Conservation (phyloP, 2,329 filamentous ascomycete species). For the Ceratocystis huliohia region DNA sequence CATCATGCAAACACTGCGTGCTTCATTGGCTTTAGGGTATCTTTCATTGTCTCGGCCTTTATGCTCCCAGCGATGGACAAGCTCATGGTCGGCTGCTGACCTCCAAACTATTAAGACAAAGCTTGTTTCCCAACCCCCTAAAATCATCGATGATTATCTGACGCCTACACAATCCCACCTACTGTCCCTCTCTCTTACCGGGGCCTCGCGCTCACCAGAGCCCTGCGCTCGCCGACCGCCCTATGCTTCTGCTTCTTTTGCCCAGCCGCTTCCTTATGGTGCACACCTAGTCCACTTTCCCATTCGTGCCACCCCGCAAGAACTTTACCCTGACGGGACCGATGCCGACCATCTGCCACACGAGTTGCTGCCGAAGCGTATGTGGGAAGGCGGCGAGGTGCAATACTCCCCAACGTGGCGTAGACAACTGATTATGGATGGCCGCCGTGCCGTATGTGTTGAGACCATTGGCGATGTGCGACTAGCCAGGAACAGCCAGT, state of each 20-base stretch:
- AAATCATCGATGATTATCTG: conserved; percentile 34
- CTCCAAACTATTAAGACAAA: neutral
- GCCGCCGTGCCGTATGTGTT: conserved; percentile 31
- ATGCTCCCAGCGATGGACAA: conserved; percentile 32
- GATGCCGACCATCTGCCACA: conserved; percentile 63
- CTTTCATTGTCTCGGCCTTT: neutral
- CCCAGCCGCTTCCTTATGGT: conserved; percentile 24
- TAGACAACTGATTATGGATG: conserved; percentile 30
- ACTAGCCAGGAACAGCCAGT: conserved; percentile 26
- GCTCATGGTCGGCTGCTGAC: neutral
- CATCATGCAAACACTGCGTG: neutral
- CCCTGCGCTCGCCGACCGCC: conserved; percentile 12
- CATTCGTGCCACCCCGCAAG: conserved; percentile 45
- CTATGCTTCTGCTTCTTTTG: conserved; percentile 13
- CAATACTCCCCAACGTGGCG: conserved; percentile 34
- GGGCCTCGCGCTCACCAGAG: conserved; percentile 23
- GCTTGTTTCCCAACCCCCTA: conserved; percentile 23
- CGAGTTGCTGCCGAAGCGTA: conserved; percentile 54
- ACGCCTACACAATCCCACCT: conserved; percentile 51
- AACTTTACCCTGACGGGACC: conserved; percentile 69
- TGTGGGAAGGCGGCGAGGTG: conserved; percentile 80
- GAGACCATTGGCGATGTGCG: conserved; percentile 35
- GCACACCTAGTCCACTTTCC: conserved; percentile 66
- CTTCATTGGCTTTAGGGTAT: neutral
- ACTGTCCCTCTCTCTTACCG: conserved; percentile 46